Evolutionary conservation across 2,329 filamentous ascomycete species (phyloP).

Genomic region (Phialophora tarda): DNA sequence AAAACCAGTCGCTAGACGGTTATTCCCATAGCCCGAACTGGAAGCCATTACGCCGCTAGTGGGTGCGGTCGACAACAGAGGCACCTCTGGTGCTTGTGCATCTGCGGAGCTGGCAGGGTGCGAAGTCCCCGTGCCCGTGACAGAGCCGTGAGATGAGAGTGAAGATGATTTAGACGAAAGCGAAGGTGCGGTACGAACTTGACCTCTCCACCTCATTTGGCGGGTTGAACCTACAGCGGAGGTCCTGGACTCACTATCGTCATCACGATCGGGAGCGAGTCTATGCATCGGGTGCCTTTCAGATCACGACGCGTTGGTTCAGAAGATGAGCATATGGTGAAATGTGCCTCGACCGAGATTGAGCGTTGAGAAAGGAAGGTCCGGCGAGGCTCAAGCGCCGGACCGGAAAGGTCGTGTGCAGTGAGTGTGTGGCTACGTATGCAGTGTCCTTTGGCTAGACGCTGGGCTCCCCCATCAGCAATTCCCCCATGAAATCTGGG

Average conservation of each 20-base stretch:
- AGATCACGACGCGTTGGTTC: slow-evolving; percentile 1
- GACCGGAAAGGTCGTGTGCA: background rate
- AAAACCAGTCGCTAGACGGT: slow-evolving; percentile 38
- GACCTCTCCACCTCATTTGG: slow-evolving; percentile 21
- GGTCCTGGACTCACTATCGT: slow-evolving; percentile 52
- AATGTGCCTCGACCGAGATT: background rate
- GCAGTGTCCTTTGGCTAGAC: slow-evolving; percentile 7
- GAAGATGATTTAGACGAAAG: slow-evolving; percentile 3
- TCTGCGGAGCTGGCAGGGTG: background rate
- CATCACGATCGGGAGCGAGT: slow-evolving; percentile 44
- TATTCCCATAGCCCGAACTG: slow-evolving; percentile 32
- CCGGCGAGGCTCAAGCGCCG: background rate
- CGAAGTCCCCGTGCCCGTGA: slow-evolving; percentile 20
- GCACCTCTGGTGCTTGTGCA: slow-evolving; percentile 2
- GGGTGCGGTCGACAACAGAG: background rate
- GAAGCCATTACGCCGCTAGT: background rate
- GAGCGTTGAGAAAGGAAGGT: background rate
- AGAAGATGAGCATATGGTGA: background rate
- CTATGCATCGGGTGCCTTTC: slow-evolving; percentile 30
- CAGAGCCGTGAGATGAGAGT: background rate
- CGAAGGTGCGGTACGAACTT: slow-evolving; percentile 18
- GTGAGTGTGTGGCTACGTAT: background rate
- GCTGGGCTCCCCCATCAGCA: slow-evolving; percentile 2
- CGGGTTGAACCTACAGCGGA: slow-evolving; percentile 52
- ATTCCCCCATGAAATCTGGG: slow-evolving; percentile 14